Conservation (phyloP, 768 basidiomycete genomes). For the Psilocybe cubensis region DNA sequence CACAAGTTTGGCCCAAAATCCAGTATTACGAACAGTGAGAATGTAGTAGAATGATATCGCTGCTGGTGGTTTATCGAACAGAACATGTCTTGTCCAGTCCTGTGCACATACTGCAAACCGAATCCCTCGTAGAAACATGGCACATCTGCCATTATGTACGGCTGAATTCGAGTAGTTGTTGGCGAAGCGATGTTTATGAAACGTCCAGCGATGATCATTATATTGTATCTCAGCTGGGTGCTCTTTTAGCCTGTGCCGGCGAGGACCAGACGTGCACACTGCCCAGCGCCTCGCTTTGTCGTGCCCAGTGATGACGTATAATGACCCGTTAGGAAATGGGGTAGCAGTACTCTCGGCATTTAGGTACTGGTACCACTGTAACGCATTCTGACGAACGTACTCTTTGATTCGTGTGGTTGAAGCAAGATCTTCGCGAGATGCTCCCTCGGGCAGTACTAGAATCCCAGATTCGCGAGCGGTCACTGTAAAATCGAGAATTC, state of each 20-base stretch:
- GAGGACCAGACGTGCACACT: neutral
- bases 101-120: neutral
- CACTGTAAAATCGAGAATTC: neutral
- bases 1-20: neutral
- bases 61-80: neutral
- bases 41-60: constrained; percentile 4
- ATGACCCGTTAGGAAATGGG: constrained; percentile 2
- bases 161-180: neutral
- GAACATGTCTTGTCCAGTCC: neutral
- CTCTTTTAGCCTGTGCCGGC: neutral
- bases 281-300: constrained; percentile 9
- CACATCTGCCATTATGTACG: neutral
- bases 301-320: constrained; percentile 11
- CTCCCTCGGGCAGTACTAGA: constrained; percentile 4
- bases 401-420: neutral
- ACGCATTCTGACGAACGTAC: neutral
- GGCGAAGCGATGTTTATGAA: neutral
- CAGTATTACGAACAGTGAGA: constrained; percentile 1
- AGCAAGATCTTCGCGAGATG: constrained; percentile 5
- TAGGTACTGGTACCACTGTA: neutral
- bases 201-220: neutral
- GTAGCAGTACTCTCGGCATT: constrained; percentile 37
- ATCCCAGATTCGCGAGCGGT: neutral
- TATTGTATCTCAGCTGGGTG: neutral
- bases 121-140: constrained; percentile 3